Conservation (phyloP, 169 alveolate species). For the Amoebophrya sp. region DNA sequence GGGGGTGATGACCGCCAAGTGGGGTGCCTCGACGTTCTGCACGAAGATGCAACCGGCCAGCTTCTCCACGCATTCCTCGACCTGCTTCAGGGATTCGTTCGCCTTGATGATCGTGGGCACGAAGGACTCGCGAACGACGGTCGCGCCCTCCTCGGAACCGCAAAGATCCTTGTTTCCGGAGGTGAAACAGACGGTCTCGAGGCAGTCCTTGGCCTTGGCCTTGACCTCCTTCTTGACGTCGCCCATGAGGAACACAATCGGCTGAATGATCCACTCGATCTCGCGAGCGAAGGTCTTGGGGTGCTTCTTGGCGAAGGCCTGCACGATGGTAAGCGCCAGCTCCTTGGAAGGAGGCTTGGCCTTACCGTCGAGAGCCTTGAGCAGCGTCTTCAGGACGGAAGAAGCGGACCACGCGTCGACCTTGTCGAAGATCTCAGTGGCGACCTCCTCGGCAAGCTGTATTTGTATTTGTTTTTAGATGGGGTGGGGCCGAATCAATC, state of each 20-base stretch:
- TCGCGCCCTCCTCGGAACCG: slow-evolving; percentile 1
- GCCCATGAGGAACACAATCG: not conserved
- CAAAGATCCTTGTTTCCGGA: slow-evolving; percentile 2
- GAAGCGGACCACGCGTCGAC: not conserved
- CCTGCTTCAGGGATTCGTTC: slow-evolving; percentile 12
- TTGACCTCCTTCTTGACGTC: slow-evolving; percentile 10
- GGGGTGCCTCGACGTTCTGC: slow-evolving; percentile 37
- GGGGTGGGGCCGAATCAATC: no score
- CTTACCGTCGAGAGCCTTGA: not conserved
- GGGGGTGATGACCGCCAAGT: slow-evolving; percentile 30
- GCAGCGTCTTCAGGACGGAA: not conserved
- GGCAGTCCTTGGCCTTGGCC: slow-evolving; percentile 6
- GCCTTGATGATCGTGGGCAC: slow-evolving; percentile 20
- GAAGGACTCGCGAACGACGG: not conserved
- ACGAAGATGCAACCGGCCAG: slow-evolving; percentile 33
- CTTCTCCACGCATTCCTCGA: slow-evolving; percentile 7
- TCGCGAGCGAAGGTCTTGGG: not conserved
- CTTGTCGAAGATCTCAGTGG: not conserved
- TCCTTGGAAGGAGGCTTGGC: not conserved
- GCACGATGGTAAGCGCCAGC: not conserved
- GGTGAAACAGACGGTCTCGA: slow-evolving; percentile 8
- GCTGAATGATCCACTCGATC: not conserved
- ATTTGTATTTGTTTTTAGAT: not conserved
- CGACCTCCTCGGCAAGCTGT: not conserved
- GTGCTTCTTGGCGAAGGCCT: not conserved